Evolutionary conservation across 768 basidiomycete genomes (phyloP).

Genomic region (Mycena albidolilacea): DNA sequence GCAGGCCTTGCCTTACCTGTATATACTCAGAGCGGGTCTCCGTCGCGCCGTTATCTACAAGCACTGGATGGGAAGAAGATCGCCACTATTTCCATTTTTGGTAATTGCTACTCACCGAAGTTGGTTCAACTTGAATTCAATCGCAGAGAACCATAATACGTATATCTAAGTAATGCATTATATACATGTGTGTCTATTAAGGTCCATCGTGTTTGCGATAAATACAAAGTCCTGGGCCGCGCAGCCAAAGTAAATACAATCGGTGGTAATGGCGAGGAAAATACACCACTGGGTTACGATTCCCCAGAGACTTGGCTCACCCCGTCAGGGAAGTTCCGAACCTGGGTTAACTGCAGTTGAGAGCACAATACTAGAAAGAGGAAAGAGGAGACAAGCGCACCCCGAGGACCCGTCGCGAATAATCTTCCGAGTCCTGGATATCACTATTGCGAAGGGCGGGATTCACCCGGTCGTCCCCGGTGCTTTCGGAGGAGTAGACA

Average conservation of each 20-base stretch:
- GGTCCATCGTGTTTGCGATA: constrained; percentile 31
- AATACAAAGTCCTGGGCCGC: constrained; percentile 24
- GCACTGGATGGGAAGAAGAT: constrained; percentile 5
- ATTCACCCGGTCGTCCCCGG: constrained; percentile 60
- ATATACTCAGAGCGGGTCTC: constrained; percentile 5
- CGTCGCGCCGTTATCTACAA: constrained; percentile 17
- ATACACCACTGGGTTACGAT: constrained; percentile 33
- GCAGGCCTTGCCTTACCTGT: not conserved
- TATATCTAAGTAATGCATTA: constrained; percentile 20
- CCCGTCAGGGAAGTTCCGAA: constrained; percentile 69
- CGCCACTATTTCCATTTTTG: not conserved
- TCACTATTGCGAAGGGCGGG: constrained; percentile 57
- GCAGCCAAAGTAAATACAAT: constrained; percentile 10
- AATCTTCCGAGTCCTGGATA: constrained; percentile 68
- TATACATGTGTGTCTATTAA: constrained; percentile 22
- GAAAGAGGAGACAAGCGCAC: constrained; percentile 50
- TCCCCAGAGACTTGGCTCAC: constrained; percentile 51
- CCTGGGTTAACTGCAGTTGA: constrained; percentile 49
- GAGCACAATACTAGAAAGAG: not conserved
- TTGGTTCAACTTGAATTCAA: not conserved
- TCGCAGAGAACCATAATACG: not conserved
- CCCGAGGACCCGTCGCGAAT: constrained; percentile 69
- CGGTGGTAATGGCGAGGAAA: not conserved
- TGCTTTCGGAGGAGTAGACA: constrained; percentile 52
- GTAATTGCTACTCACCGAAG: not conserved